phyloP scores from a whole-genome alignment of 2,329 filamentous ascomycete genomes.

The Acephala macrosclerotiorum region DNA sequence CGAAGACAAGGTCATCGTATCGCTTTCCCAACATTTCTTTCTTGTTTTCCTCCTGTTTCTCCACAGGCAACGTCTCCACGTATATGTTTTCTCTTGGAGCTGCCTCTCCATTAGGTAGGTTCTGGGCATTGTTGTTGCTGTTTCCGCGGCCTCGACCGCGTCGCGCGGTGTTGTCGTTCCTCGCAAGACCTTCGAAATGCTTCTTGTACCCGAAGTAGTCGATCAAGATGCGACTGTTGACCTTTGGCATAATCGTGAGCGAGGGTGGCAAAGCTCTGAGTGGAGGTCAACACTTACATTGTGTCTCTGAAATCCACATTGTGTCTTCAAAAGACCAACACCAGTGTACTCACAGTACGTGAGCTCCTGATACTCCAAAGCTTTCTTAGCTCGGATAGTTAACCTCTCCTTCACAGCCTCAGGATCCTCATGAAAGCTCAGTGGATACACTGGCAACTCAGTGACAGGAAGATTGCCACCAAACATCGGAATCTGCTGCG shows the following conservation, averaged over 20 bases:
- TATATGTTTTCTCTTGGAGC: constrained; percentile 16
- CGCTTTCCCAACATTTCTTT: constrained; percentile 47
- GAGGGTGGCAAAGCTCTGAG: constrained; percentile 35
- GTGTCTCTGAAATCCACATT: constrained; percentile 28
- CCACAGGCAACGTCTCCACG: constrained; percentile 42
- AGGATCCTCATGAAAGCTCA: constrained; percentile 37
- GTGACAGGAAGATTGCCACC: constrained; percentile 50
- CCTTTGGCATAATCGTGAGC: constrained; percentile 18
- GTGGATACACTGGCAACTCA: constrained; percentile 50
- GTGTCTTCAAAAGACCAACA: constrained; percentile 43
- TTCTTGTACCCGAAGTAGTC: constrained; percentile 34
- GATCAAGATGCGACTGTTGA: constrained; percentile 31
- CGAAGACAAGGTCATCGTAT: constrained; percentile 50
- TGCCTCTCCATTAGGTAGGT: background rate
- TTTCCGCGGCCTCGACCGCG: background rate
- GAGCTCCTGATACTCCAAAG: constrained; percentile 52
- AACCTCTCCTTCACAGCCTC: constrained; percentile 35
- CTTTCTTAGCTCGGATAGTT: constrained; percentile 48
- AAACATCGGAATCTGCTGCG: constrained; percentile 45
- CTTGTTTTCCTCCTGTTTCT: constrained; percentile 49
- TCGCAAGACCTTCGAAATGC: constrained; percentile 28
- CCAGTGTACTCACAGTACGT: constrained; percentile 52
- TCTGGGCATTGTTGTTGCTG: background rate
- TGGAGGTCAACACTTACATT: constrained; percentile 40
- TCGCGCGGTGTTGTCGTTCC: constrained; percentile 8